Evolutionary conservation across 768 basidiomycete species (phyloP).

Genomic region (Tephrocybe sp.): DNA sequence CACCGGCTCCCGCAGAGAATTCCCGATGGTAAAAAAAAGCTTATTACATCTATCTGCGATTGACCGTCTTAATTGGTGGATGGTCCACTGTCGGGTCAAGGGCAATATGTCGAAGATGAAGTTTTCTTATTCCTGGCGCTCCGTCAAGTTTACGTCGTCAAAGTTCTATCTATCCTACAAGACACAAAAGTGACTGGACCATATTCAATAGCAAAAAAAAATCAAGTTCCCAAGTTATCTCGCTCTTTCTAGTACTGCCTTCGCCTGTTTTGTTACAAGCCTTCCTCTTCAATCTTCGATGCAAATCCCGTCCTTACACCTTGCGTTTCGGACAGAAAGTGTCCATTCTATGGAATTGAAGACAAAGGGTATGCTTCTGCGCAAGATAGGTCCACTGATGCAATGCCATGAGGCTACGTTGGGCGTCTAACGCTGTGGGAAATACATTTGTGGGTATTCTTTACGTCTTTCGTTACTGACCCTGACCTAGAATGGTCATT

Average conservation of each 20-base stretch:
- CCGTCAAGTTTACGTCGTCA: conserved; percentile 35
- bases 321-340: conserved; percentile 17
- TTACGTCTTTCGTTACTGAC: conserved; percentile 7
- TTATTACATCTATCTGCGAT: conserved; percentile 12
- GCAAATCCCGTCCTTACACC: conserved; percentile 16
- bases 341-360: conserved; percentile 17
- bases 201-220: conserved; percentile 49
- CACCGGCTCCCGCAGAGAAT: conserved; percentile 30
- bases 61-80: conserved; percentile 19
- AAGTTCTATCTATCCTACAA: conserved; percentile 41
- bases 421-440: conserved; percentile 7
- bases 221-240: conserved; percentile 69
- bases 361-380: conserved; percentile 6
- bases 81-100: conserved; percentile 33
- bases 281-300: conserved; percentile 25
- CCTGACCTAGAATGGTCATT: conserved; percentile 7
- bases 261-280: conserved; percentile 46
- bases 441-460: conserved; percentile 5
- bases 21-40: conserved; percentile 58
- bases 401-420: conserved; percentile 1
- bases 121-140: conserved; percentile 39
- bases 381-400: conserved; percentile 3
- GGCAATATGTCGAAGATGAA: conserved; percentile 43
- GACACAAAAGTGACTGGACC: conserved; percentile 42
- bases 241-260: conserved; percentile 53